Evolutionary conservation across 78 protist species (phyloP), one percentile per base, ranked within the genome.

Genomic region (Isochrysis galbana): DNA sequence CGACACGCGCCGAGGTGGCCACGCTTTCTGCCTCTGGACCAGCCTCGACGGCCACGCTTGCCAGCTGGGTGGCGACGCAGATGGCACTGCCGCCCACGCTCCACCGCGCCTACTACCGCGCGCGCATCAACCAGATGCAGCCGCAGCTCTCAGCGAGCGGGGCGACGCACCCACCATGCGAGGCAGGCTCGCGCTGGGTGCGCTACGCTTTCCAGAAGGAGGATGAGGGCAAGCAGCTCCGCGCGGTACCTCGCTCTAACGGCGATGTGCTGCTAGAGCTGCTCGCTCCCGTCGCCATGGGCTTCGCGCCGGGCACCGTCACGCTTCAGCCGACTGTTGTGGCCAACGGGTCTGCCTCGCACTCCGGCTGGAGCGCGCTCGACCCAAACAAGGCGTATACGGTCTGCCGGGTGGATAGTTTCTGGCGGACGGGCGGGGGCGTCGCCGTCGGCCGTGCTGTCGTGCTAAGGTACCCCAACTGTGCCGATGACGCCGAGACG

Each of bases 61-160:
- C 21, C 34, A 19, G 51, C 1, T 80, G 87, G 87, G 26, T 80
- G 41, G 26, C 1, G 39, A 51, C 5, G 54, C 61, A 87, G 91
- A 87, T 87, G 74, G 74, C 2, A 21, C 32, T 47, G 74, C 91
- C 91, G 39, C 39, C 91, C 39, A 87, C 91, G 23, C 91, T 87
- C 39, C 45, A 45, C 10, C 54, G 91, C 25, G 74, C 1, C 38
- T 87, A 51, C 42, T 87, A 32, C 74, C 91, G 91, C 74, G 5
- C 14, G n/a, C 91, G 91, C 72, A 7, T 72, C 2, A 87, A 46
- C 74, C 74, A 5, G 29, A 10, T 1, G 11, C 39, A 7, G 3
- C 22, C 11, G 44, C 17, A 7, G 17, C 11, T 5, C 19, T 3
- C 21, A 1, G 23, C 82, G 82, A 1, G 23, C 1, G 82, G 42